Percentiles rank a stretch among this genome's conserved stretches.
Conservation (phyloP, 345 rosid genomes). For the Atalantia buxifolia region DNA sequence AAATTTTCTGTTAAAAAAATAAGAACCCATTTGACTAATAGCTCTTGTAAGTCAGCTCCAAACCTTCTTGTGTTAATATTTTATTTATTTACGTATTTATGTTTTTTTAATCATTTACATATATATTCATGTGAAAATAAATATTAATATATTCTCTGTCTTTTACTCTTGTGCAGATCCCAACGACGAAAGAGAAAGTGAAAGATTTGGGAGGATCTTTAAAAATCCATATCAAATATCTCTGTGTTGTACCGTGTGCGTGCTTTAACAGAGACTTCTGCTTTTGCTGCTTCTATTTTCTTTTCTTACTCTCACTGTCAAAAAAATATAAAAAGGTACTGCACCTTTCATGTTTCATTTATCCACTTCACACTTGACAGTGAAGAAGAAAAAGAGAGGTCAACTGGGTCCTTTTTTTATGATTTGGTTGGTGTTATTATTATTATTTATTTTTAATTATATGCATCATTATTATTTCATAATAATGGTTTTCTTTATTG, state of each 20-base stretch:
- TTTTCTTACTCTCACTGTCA: neutral
- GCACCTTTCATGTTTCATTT: neutral
- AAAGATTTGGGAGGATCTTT: constrained; percentile 7
- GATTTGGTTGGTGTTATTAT: constrained; percentile 1
- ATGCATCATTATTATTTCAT: neutral
- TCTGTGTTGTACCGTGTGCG: neutral
- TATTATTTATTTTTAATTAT: neutral
- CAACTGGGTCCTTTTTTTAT: constrained; percentile 2
- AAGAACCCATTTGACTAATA: constrained; percentile 11
- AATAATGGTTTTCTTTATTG: neutral
- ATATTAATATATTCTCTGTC: constrained; percentile 9
- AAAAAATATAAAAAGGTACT: constrained; percentile 8
- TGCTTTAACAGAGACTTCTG: neutral
- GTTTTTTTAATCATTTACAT: neutral
- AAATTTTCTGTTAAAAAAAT: neutral
- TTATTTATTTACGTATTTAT: neutral
- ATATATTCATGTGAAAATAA: neutral
- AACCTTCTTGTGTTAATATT: neutral
- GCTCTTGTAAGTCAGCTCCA: constrained; percentile 16
- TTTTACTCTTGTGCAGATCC: constrained; percentile 24
- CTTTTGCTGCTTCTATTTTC: neutral
- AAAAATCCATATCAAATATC: neutral
- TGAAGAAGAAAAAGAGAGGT: neutral
- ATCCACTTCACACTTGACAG: neutral
- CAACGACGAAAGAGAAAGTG: constrained; percentile 6